A percentile compares a stretch with the other conserved stretches of the same genome.
Conservation (phyloP, 2,329 filamentous ascomycete genomes). For the Fusarium poae region DNA sequence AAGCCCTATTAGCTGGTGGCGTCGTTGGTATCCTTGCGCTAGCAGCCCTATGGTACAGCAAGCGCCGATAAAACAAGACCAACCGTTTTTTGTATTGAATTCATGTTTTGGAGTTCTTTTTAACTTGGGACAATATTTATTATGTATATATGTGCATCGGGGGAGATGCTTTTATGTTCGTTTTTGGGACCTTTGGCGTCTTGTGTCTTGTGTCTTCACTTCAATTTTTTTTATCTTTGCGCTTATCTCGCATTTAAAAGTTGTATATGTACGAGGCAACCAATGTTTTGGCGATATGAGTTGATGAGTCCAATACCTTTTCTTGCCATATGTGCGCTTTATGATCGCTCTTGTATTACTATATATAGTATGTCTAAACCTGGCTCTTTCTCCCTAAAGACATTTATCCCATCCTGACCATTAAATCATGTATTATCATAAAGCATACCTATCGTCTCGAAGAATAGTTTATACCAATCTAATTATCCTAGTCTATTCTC, state of each 20-base stretch:
- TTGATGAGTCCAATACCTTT: constrained; percentile 11
- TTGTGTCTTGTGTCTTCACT: constrained; percentile 28
- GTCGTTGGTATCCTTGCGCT: constrained; percentile 56
- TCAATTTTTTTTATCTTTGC: constrained; percentile 3
- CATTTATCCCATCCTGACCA: constrained; percentile 12
- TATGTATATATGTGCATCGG: constrained; percentile 35
- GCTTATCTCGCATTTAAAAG: constrained; percentile 22
- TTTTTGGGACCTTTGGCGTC: constrained; percentile 33
- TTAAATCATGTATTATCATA: constrained; percentile 34
- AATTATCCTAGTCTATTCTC: constrained; percentile 1
- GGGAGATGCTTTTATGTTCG: constrained; percentile 31
- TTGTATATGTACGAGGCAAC: constrained; percentile 33
- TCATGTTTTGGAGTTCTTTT: constrained; percentile 16
- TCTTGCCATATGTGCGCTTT: not conserved
- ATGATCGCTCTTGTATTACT: constrained; percentile 16
- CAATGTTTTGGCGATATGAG: constrained; percentile 20
- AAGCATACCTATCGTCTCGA: constrained; percentile 15
- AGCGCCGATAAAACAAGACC: constrained; percentile 43
- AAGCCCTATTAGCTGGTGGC: constrained; percentile 52
- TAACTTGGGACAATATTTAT: constrained; percentile 25
- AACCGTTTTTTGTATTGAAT: not conserved
- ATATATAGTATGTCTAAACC: constrained; percentile 15
- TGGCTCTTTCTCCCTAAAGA: not conserved
- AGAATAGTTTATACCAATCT: not conserved
- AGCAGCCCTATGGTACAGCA: constrained; percentile 56